A percentile compares a stretch with the other conserved stretches of the same genome.
Evolutionary conservation across 495 filamentous ascomycete genomes (phyloP).

Genomic region (Aspergillus kassunensis): DNA sequence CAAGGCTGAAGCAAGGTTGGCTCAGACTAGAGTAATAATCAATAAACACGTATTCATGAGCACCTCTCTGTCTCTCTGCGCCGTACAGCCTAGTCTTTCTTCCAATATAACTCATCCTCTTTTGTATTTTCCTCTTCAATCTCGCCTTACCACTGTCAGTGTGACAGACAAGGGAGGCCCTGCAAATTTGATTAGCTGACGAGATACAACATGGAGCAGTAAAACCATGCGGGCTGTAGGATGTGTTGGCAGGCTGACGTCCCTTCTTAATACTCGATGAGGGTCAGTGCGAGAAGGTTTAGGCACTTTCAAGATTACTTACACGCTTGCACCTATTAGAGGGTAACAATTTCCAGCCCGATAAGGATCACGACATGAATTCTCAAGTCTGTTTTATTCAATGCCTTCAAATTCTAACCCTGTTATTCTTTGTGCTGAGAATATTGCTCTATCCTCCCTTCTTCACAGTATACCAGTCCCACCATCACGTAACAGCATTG

Average conservation of each 20-base stretch:
- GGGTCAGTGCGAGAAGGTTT: no score
- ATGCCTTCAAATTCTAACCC: neutral
- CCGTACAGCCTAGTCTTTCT: neutral
- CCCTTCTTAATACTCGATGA: no score
- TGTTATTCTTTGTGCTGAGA: conserved; percentile 1
- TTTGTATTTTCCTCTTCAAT: neutral
- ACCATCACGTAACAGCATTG: neutral
- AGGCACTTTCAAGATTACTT: no score
- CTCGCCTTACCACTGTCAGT: neutral
- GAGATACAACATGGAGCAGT: neutral
- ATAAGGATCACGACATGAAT: no score
- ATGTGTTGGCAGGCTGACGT: no score
- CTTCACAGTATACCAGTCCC: neutral
- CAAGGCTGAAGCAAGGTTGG: neutral
- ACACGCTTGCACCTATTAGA: no score
- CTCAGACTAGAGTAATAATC: neutral
- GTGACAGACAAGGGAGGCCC: neutral
- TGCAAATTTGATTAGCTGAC: neutral
- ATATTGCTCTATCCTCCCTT: neutral
- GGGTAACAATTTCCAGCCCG: no score
- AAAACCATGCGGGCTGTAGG: neutral
- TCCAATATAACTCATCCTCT: neutral
- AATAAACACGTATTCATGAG: neutral
- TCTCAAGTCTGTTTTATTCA: neutral
- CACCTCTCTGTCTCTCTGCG: no score